Evolutionary conservation across 2,329 filamentous ascomycete genomes (phyloP).

Genomic region (Lecanicillium sp.): DNA sequence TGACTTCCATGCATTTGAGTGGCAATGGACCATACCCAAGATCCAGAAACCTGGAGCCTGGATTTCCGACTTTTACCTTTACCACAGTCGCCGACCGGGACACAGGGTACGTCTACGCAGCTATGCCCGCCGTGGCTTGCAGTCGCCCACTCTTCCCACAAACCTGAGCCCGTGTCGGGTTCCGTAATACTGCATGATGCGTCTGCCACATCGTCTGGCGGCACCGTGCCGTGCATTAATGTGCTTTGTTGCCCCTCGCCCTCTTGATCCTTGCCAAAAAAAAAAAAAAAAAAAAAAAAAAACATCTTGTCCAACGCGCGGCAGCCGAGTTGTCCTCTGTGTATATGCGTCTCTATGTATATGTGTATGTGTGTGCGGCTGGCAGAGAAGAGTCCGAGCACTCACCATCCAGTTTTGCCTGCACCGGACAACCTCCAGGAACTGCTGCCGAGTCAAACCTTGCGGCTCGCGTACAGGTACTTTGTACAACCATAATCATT

Average conservation of each 20-base stretch:
- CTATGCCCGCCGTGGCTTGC: background rate
- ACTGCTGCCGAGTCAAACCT: background rate
- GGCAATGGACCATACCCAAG: too few relatives aligned
- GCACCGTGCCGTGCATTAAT: background rate
- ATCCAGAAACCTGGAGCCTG: too few relatives aligned
- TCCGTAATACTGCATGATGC: conserved; percentile 1
- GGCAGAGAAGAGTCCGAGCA: background rate
- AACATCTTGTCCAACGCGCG: too few relatives aligned
- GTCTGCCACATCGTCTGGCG: background rate
- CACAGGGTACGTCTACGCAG: background rate
- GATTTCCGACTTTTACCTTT: too few relatives aligned
- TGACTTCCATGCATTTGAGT: too few relatives aligned
- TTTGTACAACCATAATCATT: too few relatives aligned
- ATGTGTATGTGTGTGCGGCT: too few relatives aligned
- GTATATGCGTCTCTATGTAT: too few relatives aligned
- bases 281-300: too few relatives aligned
- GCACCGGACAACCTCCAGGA: background rate
- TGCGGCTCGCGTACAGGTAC: background rate
- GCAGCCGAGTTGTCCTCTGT: too few relatives aligned
- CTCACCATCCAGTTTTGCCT: background rate
- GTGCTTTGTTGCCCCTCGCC: background rate
- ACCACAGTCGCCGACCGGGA: background rate
- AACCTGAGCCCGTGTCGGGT: background rate
- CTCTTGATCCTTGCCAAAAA: too few relatives aligned
- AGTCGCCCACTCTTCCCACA: background rate